phyloP scores from a whole-genome alignment of 306 rosid species.

The Vigna hirtella region DNA sequence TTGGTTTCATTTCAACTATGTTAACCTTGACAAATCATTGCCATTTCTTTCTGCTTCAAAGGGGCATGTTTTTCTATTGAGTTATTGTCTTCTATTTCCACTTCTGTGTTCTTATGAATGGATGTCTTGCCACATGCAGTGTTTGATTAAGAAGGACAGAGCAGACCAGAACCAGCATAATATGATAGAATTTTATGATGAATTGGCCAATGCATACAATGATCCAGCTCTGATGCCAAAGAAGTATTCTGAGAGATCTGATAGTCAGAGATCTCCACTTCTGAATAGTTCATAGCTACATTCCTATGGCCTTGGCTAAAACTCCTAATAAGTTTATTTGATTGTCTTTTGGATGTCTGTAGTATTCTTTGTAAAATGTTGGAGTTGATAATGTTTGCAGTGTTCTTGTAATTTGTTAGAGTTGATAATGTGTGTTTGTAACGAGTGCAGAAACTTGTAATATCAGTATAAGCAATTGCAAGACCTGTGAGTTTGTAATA shows the following conservation, averaged over 20 bases:
- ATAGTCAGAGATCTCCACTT: conserved; percentile 61
- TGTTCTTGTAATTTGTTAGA: conserved; percentile 29
- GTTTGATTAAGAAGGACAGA: conserved; percentile 79
- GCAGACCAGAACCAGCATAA: conserved; percentile 60
- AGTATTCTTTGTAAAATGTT: conserved; percentile 15
- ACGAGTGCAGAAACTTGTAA: neutral
- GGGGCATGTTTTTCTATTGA: conserved; percentile 23
- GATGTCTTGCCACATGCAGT: conserved; percentile 54
- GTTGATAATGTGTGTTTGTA: neutral
- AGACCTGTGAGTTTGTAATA: neutral
- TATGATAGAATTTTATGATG: conserved; percentile 61
- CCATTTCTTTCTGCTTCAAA: conserved; percentile 15
- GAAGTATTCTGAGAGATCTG: conserved; percentile 47
- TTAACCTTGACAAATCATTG: neutral
- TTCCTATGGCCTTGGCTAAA: neutral
- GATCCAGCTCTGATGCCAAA: conserved; percentile 70
- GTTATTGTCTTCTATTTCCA: neutral
- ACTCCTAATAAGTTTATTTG: conserved; percentile 33
- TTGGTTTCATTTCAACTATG: neutral
- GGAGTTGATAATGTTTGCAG: neutral
- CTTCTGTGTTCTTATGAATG: conserved; percentile 30
- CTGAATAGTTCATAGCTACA: conserved; percentile 37
- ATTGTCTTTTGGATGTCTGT: conserved; percentile 11
- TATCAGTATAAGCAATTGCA: neutral
- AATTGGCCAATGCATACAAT: conserved; percentile 59